Evolutionary conservation across 2,329 filamentous ascomycete genomes (phyloP).

Genomic region (Cordyceps cateniannulata): DNA sequence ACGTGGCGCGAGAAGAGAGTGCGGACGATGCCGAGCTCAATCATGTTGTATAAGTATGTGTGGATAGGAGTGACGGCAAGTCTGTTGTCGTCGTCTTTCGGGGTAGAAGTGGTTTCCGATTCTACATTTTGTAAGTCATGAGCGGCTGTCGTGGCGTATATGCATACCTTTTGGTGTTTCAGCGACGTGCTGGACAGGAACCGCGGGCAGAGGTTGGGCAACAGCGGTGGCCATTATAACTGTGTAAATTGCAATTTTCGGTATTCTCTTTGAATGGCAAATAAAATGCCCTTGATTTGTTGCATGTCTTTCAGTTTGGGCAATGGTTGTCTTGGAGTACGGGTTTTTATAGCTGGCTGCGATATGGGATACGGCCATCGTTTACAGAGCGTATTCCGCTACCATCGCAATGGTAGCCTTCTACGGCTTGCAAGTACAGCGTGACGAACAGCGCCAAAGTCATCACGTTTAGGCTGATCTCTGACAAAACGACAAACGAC

Average conservation of each 20-base stretch:
- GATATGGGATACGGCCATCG: no score
- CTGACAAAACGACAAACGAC: background rate
- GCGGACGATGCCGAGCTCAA: background rate
- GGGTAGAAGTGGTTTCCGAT: background rate
- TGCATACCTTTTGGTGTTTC: no score
- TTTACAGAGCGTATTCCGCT: no score
- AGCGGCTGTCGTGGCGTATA: background rate
- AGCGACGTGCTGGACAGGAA: no score
- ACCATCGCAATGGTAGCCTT: no score
- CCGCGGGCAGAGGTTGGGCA: no score
- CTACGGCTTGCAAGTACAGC: background rate
- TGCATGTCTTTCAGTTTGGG: no score
- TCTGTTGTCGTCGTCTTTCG: background rate
- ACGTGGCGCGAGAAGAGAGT: slow-evolving; percentile 25
- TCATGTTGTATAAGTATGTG: background rate
- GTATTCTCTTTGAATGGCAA: no score
- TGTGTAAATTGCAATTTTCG: no score
- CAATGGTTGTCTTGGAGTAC: background rate
- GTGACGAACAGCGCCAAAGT: background rate
- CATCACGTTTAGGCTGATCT: background rate
- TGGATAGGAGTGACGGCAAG: background rate
- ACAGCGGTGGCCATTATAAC: no score
- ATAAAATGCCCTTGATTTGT: no score
- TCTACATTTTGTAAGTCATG: background rate
- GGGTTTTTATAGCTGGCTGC: background rate